phyloP scores from a whole-genome alignment of 139 green algal genomes.

The Chlamydomonas incerta region DNA sequence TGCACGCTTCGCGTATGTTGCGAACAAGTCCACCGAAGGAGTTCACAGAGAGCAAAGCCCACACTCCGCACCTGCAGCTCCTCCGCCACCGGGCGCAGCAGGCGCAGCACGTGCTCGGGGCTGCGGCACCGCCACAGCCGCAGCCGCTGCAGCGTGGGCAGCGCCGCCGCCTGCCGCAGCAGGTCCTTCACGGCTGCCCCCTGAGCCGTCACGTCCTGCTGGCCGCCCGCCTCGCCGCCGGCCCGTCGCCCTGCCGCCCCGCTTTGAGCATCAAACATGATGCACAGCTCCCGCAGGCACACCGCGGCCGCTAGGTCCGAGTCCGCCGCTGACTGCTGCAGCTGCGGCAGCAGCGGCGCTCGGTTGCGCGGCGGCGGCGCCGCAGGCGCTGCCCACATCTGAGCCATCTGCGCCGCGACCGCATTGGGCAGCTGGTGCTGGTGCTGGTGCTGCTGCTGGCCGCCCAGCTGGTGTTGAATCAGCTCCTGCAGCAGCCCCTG shows the following conservation, averaged over 20 bases:
- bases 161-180: slow-evolving; percentile 1
- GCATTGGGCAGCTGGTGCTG: background rate
- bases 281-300: slow-evolving; percentile 19
- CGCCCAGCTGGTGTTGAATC: background rate
- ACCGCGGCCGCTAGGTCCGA: background rate
- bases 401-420: background rate
- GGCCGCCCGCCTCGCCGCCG: no score
- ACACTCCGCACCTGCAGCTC: background rate
- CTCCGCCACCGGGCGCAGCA: slow-evolving; percentile 12
- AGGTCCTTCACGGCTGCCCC: background rate
- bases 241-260: background rate
- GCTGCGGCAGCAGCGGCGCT: no score
- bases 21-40: no score
- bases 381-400: background rate
- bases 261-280: background rate
- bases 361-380: background rate
- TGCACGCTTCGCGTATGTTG: no score
- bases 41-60: no score
- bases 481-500: background rate
- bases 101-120: background rate
- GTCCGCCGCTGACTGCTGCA: no score
- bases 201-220: background rate
- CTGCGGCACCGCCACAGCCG: slow-evolving; percentile 18
- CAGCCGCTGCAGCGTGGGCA: slow-evolving; percentile 32
- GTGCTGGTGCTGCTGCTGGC: background rate